A percentile compares a stretch with the other conserved stretches of the same genome.
These are phyloP conservation scores for Lactuca saligna DNA, from an alignment of 129 eudicot species.

Conservation along the genomic window DNA sequence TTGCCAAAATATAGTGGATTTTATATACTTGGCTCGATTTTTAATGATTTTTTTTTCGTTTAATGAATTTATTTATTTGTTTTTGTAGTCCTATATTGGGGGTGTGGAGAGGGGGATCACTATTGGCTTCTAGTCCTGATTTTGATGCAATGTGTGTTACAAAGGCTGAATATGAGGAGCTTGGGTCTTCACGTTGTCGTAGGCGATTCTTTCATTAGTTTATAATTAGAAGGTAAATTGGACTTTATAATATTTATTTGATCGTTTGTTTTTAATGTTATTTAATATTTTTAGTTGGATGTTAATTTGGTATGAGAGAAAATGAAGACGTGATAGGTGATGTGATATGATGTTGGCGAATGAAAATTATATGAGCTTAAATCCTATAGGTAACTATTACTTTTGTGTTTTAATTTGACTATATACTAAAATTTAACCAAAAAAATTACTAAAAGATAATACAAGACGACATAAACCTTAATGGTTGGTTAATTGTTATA, in stretches of 20 bases:
- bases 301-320: no score
- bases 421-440: no score
- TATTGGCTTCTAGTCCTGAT: conserved; percentile 97
- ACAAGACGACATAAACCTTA: no score
- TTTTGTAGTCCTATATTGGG: conserved; percentile 81
- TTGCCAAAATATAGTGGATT: background rate
- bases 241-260: background rate
- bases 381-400: no score
- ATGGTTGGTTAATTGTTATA: no score
- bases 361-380: no score
- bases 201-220: conserved; percentile 82
- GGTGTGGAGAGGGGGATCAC: conserved; percentile 98
- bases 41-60: conserved; percentile 2
- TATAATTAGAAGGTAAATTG: conserved; percentile 17
- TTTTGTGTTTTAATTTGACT: no score
- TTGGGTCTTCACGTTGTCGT: conserved; percentile 87
- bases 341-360: background rate
- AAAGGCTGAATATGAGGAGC: conserved; percentile 91
- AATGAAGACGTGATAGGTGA: no score
- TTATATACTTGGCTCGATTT: background rate
- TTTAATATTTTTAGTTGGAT: background rate
- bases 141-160: conserved; percentile 94
- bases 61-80: no score
- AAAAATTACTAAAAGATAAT: no score
- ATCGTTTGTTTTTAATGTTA: background rate